Conservation (phyloP, 352 stramenopile species). For the Phytophthora pluvialis region DNA sequence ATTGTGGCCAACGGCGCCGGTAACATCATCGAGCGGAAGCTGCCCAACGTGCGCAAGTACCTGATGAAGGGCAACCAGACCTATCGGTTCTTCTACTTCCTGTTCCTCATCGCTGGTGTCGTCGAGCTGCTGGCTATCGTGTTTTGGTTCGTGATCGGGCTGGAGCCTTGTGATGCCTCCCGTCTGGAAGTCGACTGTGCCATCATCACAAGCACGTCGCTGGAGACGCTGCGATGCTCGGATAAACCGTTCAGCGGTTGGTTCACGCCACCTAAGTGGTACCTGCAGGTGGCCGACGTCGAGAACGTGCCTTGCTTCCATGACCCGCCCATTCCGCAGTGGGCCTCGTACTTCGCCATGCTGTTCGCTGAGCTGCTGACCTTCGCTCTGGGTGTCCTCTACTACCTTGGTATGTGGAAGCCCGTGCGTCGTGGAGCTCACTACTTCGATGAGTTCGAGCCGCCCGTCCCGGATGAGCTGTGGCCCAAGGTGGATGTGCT, state of each 20-base stretch:
- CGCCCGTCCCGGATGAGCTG: conserved; percentile 75
- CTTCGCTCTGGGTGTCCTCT: conserved; percentile 75
- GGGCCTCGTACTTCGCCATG: conserved; percentile 83
- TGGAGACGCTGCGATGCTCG: conserved; percentile 56
- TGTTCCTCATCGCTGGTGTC: conserved; percentile 76
- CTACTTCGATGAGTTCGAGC: conserved; percentile 90
- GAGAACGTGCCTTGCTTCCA: conserved; percentile 81
- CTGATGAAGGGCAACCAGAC: conserved; percentile 87
- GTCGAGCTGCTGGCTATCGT: conserved; percentile 76
- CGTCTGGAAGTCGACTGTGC: conserved; percentile 59
- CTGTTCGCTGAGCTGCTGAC: conserved; percentile 73
- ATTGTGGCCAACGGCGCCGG: conserved; percentile 78
- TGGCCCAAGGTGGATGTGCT: conserved; percentile 89
- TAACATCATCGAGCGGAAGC: conserved; percentile 88
- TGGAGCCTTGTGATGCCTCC: conserved; percentile 78
- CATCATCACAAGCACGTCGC: conserved; percentile 65
- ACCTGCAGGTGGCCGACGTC: conserved; percentile 67
- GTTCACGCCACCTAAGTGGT: conserved; percentile 76
- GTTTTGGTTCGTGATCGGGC: conserved; percentile 83
- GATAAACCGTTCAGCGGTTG: conserved; percentile 65
- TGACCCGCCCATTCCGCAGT: conserved; percentile 80
- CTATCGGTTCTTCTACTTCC: conserved; percentile 83
- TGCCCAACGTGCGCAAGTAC: conserved; percentile 90
- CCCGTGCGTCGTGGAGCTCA: conserved; percentile 84
- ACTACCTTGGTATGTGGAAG: conserved; percentile 92